Conservation (phyloP, 108 stramenopile species). For the Cyclotella cryptica region DNA sequence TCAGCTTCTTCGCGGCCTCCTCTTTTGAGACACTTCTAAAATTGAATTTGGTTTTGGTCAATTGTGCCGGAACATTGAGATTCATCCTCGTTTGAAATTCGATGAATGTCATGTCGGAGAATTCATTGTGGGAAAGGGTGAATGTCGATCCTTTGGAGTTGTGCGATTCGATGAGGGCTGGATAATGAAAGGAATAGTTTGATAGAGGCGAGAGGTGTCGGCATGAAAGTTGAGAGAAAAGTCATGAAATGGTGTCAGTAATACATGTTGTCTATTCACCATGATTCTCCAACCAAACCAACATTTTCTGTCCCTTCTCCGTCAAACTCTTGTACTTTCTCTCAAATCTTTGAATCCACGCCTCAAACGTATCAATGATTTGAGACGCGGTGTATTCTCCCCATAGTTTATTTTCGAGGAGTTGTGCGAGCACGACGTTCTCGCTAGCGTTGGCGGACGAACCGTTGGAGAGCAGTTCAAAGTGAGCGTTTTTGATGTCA, state of each 20-base stretch:
- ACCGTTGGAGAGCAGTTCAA: neutral
- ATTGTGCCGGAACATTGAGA: constrained; percentile 59
- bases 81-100: constrained; percentile 79
- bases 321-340: constrained; percentile 63
- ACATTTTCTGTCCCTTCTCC: constrained; percentile 54
- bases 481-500: constrained; percentile 1
- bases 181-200: constrained; percentile 4
- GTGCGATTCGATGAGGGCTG: constrained; percentile 87
- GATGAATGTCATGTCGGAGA: constrained; percentile 87
- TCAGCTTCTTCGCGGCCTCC: neutral
- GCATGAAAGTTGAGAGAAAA: neutral
- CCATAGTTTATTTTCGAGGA: constrained; percentile 6
- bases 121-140: constrained; percentile 90
- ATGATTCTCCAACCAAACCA: constrained; percentile 83
- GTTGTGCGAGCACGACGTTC: constrained; percentile 6
- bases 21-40: constrained; percentile 29
- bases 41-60: constrained; percentile 44
- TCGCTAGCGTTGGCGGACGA: neutral
- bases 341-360: constrained; percentile 60
- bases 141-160: constrained; percentile 79
- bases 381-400: constrained; percentile 1
- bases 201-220: neutral
- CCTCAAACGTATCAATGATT: constrained; percentile 46
- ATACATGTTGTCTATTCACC: constrained; percentile 63
- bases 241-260: constrained; percentile 28